These are phyloP conservation scores for Termitomyces eurrhizus DNA, from an alignment of 768 basidiomycete genomes.

Conservation along the genomic window DNA sequence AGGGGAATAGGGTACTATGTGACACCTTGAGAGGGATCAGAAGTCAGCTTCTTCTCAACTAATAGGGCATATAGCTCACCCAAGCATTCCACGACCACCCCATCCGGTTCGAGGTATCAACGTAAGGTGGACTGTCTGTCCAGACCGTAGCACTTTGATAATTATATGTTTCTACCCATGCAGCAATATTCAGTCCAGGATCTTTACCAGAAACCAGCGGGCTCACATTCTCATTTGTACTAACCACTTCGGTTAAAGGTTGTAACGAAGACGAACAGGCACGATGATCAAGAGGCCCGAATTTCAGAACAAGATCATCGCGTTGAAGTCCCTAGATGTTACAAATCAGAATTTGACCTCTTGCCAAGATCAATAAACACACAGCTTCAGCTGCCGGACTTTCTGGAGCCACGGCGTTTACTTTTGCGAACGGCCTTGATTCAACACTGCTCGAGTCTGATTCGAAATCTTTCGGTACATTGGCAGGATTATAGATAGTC, in stretches of 20 bases:
- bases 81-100: constrained; percentile 85
- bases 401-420: constrained; percentile 73
- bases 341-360: background rate
- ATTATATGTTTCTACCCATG: constrained; percentile 48
- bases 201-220: constrained; percentile 1
- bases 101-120: constrained; percentile 72
- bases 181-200: background rate
- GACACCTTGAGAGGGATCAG: constrained; percentile 40
- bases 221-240: constrained; percentile 74
- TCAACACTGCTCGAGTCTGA: constrained; percentile 7
- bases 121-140: constrained; percentile 41
- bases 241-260: constrained; percentile 70
- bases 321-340: constrained; percentile 54
- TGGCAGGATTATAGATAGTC: constrained; percentile 54
- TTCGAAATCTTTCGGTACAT: constrained; percentile 18
- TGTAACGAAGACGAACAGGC: constrained; percentile 55
- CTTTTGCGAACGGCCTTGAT: constrained; percentile 66
- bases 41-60: constrained; percentile 2
- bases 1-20: constrained; percentile 51
- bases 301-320: constrained; percentile 70
- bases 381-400: constrained; percentile 88
- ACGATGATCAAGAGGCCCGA: constrained; percentile 55
- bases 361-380: constrained; percentile 10
- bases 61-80: constrained; percentile 41
- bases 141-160: constrained; percentile 54